Base-by-base conservation (phyloP, 345 rosid species). In the Excoecaria cochinchinensis region DNA sequence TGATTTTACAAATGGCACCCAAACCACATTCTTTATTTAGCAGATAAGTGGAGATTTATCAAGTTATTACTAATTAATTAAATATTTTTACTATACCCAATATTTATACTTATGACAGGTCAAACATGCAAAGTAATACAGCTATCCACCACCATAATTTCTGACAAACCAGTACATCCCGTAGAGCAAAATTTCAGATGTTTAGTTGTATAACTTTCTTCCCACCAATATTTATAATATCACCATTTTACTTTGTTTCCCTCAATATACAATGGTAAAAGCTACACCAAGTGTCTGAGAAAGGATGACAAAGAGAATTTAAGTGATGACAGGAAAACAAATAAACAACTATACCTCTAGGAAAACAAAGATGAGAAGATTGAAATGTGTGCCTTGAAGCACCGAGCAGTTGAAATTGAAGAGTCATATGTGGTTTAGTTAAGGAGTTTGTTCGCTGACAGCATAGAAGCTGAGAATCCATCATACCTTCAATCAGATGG, bases 401-500 rank as follows among this genome's bases (percentile, higher is more conserved):
- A 39, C 48, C 58, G 25, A 58, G 4, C 6, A 59, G 59, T 40
- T 59, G 47, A 61, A 62, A 39, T 47, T 25, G 67, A 12, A 38
- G 68, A 40, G 60, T 61, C 11, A 13, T 11, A 58, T 39, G 13
- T n/a, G 75, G 57, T 19, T 60, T 73, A 36, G 8, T 44, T 0
- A 40, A 44, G 25, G 55, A 52, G n/a, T 53, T 55, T 71, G 1
- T 74, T 17, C 57, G 70, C 39, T 74, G 75, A 42, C 74, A 55
- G 74, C 65, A 68, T 9, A 79, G 44, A 70, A 69, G 64, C 78
- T 52, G 74, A 53, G 75, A 79, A 55, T 63, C 78, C 82, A 74
- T 79, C 38, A 74, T 39, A 64, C 65, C 77, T 73, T 67, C 81
- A 78, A 73, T 67, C 48, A 16, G 48, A 63, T 55, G 31, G 1